Conservation (phyloP, 805 yeast species). For the Wickerhamomyces canadensis region DNA sequence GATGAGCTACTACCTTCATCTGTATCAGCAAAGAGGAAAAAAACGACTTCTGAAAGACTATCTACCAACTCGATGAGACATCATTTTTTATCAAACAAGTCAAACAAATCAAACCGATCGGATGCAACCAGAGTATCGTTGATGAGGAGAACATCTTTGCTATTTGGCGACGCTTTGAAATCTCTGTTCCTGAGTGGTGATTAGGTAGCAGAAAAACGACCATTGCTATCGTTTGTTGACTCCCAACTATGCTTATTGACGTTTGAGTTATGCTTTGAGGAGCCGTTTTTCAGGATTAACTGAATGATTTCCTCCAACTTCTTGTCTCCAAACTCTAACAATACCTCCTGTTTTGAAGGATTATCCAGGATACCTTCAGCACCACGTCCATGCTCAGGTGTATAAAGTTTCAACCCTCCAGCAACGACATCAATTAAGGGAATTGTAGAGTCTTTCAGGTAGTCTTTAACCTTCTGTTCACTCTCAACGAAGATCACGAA, state of each 20-base stretch:
- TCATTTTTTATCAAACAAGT: background rate
- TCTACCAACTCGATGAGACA: background rate
- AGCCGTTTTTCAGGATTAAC: slow-evolving; percentile 55
- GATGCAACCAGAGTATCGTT: slow-evolving; percentile 7
- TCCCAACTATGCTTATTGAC: slow-evolving; percentile 24
- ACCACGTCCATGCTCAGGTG: slow-evolving; percentile 56
- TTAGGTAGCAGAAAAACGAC: slow-evolving; percentile 12
- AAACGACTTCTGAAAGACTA: background rate
- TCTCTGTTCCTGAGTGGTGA: slow-evolving; percentile 11
- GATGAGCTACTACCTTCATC: slow-evolving; percentile 20
- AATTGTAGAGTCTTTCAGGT: slow-evolving; percentile 40
- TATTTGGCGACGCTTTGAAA: slow-evolving; percentile 18
- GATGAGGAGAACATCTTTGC: slow-evolving; percentile 18
- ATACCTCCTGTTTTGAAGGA: slow-evolving; percentile 62
- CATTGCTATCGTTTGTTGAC: slow-evolving; percentile 44
- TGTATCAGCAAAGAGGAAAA: slow-evolving; percentile 1
- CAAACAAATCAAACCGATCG: background rate
- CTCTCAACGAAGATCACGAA: slow-evolving; percentile 62
- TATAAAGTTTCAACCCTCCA: slow-evolving; percentile 60
- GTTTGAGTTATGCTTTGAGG: slow-evolving; percentile 34
- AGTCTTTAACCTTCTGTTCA: slow-evolving; percentile 41
- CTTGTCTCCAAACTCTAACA: slow-evolving; percentile 62
- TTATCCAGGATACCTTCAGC: slow-evolving; percentile 65
- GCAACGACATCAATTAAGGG: slow-evolving; percentile 55
- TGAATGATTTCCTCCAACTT: slow-evolving; percentile 52